Base-by-base conservation (phyloP, 2,329 filamentous ascomycete species). In the Chalaropsis thielavioides region DNA sequence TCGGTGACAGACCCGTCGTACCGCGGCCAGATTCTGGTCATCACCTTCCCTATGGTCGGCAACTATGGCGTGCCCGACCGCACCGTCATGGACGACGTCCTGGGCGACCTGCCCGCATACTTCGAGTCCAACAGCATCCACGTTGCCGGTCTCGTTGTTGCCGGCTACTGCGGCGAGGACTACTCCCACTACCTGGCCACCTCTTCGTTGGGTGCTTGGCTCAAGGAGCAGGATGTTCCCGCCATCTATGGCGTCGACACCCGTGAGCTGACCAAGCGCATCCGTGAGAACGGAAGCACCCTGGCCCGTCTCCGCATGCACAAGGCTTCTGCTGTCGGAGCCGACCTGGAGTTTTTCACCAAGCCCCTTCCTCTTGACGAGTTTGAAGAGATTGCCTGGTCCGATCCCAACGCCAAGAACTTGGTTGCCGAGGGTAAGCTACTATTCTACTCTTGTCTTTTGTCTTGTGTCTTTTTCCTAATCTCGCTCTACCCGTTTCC, bases 201-300 rank as follows among this genome's bases (percentile, higher is more conserved):
- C 69, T 96, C 92, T 58, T 97, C 92, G 2, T 80, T 99, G 62
- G 92, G 92, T 67, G 82, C 88, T 74, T 99, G 94, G 94, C 82
- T 99, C 72, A 96, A 96, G 79, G 91, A 97, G 77, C 89, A 97
- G 76, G 89, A 86, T 67, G 82, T 99, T 64, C 94, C 94, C 49
- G 94, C 92, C 71, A 91, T 99, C 75, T 94, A 94, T 73, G 94
- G 91, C 66, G 87, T 99, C 68, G 94, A 99, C 77, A 99, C 94
- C 56, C 83, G 94, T 74, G 87, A 89, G 65, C 78, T 99, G 74
- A 99, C 94, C 62, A 96, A 97, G 82, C 88, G 87, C 73, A 96
- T 99, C 70, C 84, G 94, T 71, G 83, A 95, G 72, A 86, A 96
- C 76, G 94, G 94, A 73, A 96, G 91, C 79, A 96, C 97, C 90